Percentiles rank a stretch among this genome's conserved stretches.
Conservation (phyloP, 179 eudicot genomes). For the Monotropa hypopitys region DNA sequence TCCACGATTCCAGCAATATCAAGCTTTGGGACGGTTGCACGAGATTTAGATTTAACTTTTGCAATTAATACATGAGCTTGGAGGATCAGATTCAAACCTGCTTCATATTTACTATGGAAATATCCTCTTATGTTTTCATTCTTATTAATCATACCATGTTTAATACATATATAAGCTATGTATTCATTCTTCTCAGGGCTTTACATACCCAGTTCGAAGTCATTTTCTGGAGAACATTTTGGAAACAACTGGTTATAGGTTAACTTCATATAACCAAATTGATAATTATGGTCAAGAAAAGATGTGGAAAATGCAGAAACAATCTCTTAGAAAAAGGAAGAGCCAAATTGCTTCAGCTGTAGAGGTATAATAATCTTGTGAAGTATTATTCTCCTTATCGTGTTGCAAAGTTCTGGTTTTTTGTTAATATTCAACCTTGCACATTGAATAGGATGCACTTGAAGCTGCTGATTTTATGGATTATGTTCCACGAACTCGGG, state of each 20-base stretch:
- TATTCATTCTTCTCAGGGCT: conserved; percentile 38
- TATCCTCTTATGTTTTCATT: not conserved
- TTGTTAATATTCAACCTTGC: not conserved
- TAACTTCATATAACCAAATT: conserved; percentile 73
- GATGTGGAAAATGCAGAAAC: conserved; percentile 75
- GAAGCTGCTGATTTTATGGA: conserved; percentile 57
- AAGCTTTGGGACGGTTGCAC: not conserved
- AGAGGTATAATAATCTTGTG: conserved; percentile 34
- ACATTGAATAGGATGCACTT: conserved; percentile 48
- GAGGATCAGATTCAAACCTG: not conserved
- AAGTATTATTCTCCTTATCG: not conserved
- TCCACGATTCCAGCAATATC: not conserved
- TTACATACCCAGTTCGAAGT: conserved; percentile 68
- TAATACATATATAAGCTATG: not conserved
- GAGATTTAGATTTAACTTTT: not conserved
- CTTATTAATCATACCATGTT: not conserved
- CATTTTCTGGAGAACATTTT: conserved; percentile 67
- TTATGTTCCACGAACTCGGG: conserved; percentile 42
- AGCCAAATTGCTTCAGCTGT: conserved; percentile 84
- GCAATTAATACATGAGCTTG: not conserved
- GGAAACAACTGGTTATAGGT: conserved; percentile 61
- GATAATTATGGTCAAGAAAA: conserved; percentile 85
- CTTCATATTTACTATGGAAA: not conserved
- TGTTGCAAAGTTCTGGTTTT: not conserved
- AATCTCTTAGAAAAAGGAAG: conserved; percentile 69